Conservation (phyloP, 2,329 filamentous ascomycete genomes). For the Aulographum hederae region DNA sequence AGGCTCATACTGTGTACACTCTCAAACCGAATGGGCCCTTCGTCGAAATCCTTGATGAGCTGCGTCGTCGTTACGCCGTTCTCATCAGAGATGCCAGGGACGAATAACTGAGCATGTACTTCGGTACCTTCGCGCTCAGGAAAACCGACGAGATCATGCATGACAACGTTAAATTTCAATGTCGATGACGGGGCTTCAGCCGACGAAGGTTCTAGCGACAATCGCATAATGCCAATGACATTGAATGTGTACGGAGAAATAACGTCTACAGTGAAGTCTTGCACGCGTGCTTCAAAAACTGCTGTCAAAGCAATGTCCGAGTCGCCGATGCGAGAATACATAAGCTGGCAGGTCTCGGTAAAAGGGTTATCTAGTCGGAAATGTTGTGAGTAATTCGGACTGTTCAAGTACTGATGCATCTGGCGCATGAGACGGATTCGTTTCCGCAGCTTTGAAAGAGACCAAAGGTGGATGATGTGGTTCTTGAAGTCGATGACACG, state of each 20-base stretch:
- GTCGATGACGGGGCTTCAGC: conserved; percentile 83
- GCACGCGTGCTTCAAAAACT: conserved; percentile 85
- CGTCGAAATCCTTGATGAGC: conserved; percentile 86
- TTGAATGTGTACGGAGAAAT: conserved; percentile 83
- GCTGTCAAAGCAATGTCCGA: conserved; percentile 81
- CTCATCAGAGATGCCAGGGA: conserved; percentile 76
- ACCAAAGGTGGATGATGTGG: conserved; percentile 80
- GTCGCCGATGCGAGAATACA: conserved; percentile 84
- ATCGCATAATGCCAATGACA: conserved; percentile 73
- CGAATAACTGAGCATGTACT: conserved; percentile 91
- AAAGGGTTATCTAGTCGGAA: conserved; percentile 89
- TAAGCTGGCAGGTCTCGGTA: conserved; percentile 73
- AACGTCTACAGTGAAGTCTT: conserved; percentile 84
- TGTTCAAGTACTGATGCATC: conserved; percentile 90
- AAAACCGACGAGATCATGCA: conserved; percentile 91
- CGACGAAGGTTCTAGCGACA: conserved; percentile 84
- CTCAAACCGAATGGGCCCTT: conserved; percentile 81
- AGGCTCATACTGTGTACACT: conserved; percentile 98
- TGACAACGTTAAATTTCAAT: conserved; percentile 94
- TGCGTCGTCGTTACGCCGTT: conserved; percentile 84
- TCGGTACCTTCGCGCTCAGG: conserved; percentile 89
- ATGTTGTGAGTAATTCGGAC: conserved; percentile 86
- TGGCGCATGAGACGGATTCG: conserved; percentile 86
- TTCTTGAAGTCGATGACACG: conserved; percentile 83
- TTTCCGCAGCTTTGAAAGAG: conserved; percentile 74